Evolutionary conservation across 1,284 basidiomycete genomes (phyloP), one percentile per base, ranked within the genome.

Genomic region (Ceratobasidium sp.): DNA sequence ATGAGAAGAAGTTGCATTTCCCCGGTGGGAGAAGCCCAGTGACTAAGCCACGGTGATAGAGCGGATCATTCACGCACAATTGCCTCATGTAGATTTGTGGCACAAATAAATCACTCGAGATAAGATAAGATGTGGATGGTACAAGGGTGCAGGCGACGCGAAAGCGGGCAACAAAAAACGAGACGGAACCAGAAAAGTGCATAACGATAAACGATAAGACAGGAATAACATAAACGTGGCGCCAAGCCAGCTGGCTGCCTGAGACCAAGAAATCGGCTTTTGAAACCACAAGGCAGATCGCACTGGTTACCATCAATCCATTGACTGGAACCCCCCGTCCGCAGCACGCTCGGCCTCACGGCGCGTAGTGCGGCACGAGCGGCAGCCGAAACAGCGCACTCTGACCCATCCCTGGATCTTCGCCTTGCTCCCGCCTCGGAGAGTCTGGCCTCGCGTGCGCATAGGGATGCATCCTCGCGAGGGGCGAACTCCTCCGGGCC

Each of bases 381-480:
- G 64, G 64, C 36, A 67, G 53, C 40, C 64, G 64, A 44, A 42
- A 67, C 49, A 67, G 21, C 40, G 64, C 64, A 25, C 53, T 67
- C 38, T 53, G 40, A 6, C 49, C 63, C 25, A 53, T 12, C 21
- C 64, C 53, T 44, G n/a, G 14, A 28, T 54, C 64, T 53, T 23
- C 21, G 21, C 28, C 21, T 23, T 53, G 9, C 8, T 2, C 58
- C 46, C 38, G 59, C 38, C 40, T 42, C 9, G 40, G 40, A 11
- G 40, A 42, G 4, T 42, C 40, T 42, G 16, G 40, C 30, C 30
- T 33, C 21, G 62, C 51, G 49, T 21, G 63, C 30, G 67, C 67
- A 59, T 70, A 70, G 5, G 67, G 64, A 21, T 69, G 64, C 38
- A 69, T 58, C 53, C 64, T 44, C 12, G 64, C 64, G 21, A 69